Conservation (phyloP, 495 filamentous ascomycete species). For the Penicillium ochrochloron region DNA sequence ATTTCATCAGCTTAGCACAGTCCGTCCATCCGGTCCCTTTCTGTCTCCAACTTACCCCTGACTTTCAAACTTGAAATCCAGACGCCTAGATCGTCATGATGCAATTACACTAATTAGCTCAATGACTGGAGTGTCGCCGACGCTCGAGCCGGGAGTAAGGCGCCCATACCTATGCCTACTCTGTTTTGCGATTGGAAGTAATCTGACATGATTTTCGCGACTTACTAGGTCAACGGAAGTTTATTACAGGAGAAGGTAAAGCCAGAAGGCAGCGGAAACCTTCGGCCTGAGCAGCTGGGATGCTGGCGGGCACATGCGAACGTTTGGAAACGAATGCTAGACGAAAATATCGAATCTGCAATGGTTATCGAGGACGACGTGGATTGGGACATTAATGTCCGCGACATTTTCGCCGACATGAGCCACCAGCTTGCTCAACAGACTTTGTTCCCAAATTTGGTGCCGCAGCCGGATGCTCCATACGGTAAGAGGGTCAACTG, state of each 20-base stretch:
- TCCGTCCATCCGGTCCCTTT: neutral
- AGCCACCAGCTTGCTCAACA: neutral
- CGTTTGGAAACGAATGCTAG: constrained; percentile 10
- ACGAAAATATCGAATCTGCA: constrained; percentile 10
- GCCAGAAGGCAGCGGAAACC: constrained; percentile 8
- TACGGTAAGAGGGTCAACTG: neutral
- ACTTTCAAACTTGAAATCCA: neutral
- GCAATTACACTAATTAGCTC: constrained; percentile 5
- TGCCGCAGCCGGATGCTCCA: neutral
- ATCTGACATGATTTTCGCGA: neutral
- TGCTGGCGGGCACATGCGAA: constrained; percentile 16
- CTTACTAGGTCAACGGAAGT: neutral
- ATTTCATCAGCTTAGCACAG: constrained; percentile 3
- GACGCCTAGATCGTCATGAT: constrained; percentile 6
- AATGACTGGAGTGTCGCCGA: constrained; percentile 1
- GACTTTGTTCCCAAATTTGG: constrained; percentile 1
- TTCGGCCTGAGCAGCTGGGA: constrained; percentile 10
- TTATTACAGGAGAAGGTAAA: constrained; percentile 7
- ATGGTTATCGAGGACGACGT: constrained; percentile 7
- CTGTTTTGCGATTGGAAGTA: neutral
- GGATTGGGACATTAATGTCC: constrained; percentile 4
- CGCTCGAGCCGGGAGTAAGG: neutral
- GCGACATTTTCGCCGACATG: constrained; percentile 1
- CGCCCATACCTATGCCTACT: neutral
- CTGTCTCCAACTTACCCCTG: neutral